Base-by-base conservation (phyloP, 2,329 filamentous ascomycete genomes). In the Bipolaris victoriae region DNA sequence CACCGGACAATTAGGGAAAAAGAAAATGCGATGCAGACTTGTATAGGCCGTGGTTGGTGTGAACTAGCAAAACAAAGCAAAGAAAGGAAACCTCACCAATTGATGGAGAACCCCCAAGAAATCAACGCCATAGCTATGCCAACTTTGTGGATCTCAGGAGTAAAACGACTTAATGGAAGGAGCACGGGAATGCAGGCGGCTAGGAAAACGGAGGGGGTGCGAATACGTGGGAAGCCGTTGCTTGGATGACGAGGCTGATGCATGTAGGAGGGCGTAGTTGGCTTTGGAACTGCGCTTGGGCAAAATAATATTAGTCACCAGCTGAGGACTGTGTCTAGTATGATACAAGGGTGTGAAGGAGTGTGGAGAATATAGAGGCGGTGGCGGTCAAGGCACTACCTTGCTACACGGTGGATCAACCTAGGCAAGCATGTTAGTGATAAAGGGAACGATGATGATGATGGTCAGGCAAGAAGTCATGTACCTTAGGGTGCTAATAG, bases 401-500 rank as follows among this genome's bases (percentile, higher is more conserved):
- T 69, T 52, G 67, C 67, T 40, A 70, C 67, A 61, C 67, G 66
- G 44, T 70, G 66, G 51, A 70, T 69, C 62, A 70, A 64, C 63
- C 67, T 70, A 57, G 22, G n/a, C 2, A 40, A 3, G 18, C 40
- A 16, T 41, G 39, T 66, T 48, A 68, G 64, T 46, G 18, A 48
- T 31, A 13, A 29, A 31, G 29, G 29, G 3, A 7, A 15, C 4
- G 24, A 3, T 24, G 7, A 5, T 18, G 24, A 15, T 7, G 10
- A 35, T 3, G 13, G 13, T 10, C 3, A 15, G 31, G 13, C 24
- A 26, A 26, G 20, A 20, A 31, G 7, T 10, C 15, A 59, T 62
- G 35, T 61, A 76, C 74, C 76, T 73, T 49, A 77, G 58, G 16
- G 74, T 77, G 77, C 92, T 97, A 56, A 97, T 88, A 48, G 89